phyloP scores from a whole-genome alignment of 768 basidiomycete species.

The Pleurotus citrinopileatus region DNA sequence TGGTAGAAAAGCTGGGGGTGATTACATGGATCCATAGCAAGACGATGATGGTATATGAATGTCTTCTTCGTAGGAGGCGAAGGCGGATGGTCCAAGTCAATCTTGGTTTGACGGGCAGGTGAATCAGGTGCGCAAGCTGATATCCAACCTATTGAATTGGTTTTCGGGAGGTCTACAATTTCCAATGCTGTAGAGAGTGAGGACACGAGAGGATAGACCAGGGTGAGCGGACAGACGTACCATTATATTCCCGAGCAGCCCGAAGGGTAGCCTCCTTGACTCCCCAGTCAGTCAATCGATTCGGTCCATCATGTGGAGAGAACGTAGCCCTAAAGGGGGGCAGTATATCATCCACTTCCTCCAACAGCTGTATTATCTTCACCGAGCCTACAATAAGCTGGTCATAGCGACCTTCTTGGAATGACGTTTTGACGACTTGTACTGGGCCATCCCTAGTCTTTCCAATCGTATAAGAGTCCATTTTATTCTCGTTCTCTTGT shows the following conservation, averaged over 20 bases:
- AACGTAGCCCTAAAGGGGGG: slow-evolving; percentile 40
- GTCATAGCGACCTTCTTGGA: slow-evolving; percentile 8
- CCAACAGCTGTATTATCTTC: slow-evolving; percentile 28
- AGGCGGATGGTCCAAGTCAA: slow-evolving; percentile 33
- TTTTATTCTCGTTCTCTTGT: slow-evolving; percentile 6
- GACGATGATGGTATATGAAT: slow-evolving; percentile 48
- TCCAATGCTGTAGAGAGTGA: slow-evolving; percentile 21
- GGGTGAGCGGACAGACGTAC: slow-evolving; percentile 26
- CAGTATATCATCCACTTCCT: slow-evolving; percentile 32
- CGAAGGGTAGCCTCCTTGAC: slow-evolving; percentile 26
- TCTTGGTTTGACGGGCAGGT: slow-evolving; percentile 29
- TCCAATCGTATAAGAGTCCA: slow-evolving; percentile 12
- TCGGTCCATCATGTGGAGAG: slow-evolving; percentile 37
- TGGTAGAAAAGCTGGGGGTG: slow-evolving; percentile 41
- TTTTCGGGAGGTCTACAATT: slow-evolving; percentile 29
- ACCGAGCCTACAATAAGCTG: slow-evolving; percentile 12
- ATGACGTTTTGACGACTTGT: slow-evolving; percentile 9
- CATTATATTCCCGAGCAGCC: slow-evolving; percentile 25
- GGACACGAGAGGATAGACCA: slow-evolving; percentile 15
- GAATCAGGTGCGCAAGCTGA: slow-evolving; percentile 38
- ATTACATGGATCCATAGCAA: slow-evolving; percentile 48
- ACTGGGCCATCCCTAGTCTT: slow-evolving; percentile 9
- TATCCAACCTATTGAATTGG: slow-evolving; percentile 32
- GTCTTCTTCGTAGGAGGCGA: slow-evolving; percentile 31
- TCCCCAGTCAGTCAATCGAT: slow-evolving; percentile 28